Percentiles rank a stretch among this genome's conserved stretches.
Conservation (phyloP, 768 basidiomycete species). For the Paxillus ammoniavirescens region DNA sequence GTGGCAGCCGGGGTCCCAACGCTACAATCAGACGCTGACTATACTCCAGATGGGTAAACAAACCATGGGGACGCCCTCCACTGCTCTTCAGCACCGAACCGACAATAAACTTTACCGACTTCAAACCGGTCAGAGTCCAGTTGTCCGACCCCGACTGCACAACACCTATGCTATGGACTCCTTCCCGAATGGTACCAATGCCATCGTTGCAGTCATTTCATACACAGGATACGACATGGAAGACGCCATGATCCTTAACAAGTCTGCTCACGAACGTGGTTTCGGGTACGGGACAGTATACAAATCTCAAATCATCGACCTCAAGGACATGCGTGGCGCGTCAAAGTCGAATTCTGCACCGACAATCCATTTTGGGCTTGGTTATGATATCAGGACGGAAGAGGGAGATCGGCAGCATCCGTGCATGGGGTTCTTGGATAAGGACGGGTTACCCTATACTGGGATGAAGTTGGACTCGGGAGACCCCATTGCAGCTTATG, state of each 20-base stretch:
- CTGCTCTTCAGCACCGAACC: constrained; percentile 85
- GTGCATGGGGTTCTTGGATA: constrained; percentile 57
- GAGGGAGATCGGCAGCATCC: constrained; percentile 47
- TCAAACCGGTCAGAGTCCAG: constrained; percentile 91
- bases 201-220: constrained; percentile 98
- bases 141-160: constrained; percentile 90
- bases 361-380: constrained; percentile 88
- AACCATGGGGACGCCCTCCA: constrained; percentile 98
- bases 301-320: constrained; percentile 89
- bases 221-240: constrained; percentile 99
- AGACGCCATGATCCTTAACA: constrained; percentile 99
- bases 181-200: constrained; percentile 98
- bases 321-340: constrained; percentile 76
- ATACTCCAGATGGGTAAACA: constrained; percentile 93
- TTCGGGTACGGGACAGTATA: constrained; percentile 97
- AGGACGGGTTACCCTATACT: constrained; percentile 82
- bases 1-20: constrained; percentile 2
- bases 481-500: constrained; percentile 81
- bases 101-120: constrained; percentile 98
- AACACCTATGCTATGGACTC: constrained; percentile 97
- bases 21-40: constrained; percentile 5
- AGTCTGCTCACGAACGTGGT: constrained; percentile 96
- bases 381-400: constrained; percentile 61
- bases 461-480: constrained; percentile 71
- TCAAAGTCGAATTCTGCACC: constrained; percentile 54